Evolutionary conservation across 208 protist genomes (phyloP), one percentile per base, ranked within the genome.

Genomic region (Porcisia hertigi): DNA sequence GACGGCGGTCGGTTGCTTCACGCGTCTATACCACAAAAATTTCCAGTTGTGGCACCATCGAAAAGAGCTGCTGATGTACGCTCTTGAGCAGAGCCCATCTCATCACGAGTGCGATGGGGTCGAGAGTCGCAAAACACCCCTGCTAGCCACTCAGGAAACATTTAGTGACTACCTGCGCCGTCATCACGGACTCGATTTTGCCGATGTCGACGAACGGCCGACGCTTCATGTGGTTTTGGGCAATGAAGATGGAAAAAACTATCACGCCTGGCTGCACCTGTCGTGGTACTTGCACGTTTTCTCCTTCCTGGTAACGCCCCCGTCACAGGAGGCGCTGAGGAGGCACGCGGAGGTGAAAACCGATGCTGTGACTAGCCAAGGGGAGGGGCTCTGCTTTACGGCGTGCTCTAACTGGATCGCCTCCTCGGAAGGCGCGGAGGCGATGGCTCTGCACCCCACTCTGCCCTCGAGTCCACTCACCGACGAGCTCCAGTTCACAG

Each of bases 31-130:
- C 73, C 82, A 83, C 54, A 96, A 96, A 71, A 94, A 94, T 75
- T 96, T 94, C 72, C 92, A 96, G 73, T 85, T 93, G 43, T 96
- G 92, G 92, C 88, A 96, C 59, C 92, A 96, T 69, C 88, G 92
- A 16, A 73, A 75, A 58, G 87, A 91, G 69, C 72, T 94, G 20
- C 62, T 96, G 25, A 54, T 47, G n/a, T 71, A 77, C n/a, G 87
- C 88, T 2, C 78, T 94, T 12, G 63, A 69, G 71, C 64, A 78
- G 59, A 75, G 67, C 79, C 34, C 30, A 58, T 57, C n/a, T 53
- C 43, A 14, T 36, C 41, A 39, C 59, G 47, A 16, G 30, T 71
- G 65, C 25, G 16, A 16, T 57, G 41, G 3, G 16, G 47, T 39
- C 41, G 65, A 41, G 20, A 67, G 63, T 30, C 3, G 14, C 16